Base-by-base conservation (phyloP, 2,329 filamentous ascomycete genomes). In the Botrytis deweyae region DNA sequence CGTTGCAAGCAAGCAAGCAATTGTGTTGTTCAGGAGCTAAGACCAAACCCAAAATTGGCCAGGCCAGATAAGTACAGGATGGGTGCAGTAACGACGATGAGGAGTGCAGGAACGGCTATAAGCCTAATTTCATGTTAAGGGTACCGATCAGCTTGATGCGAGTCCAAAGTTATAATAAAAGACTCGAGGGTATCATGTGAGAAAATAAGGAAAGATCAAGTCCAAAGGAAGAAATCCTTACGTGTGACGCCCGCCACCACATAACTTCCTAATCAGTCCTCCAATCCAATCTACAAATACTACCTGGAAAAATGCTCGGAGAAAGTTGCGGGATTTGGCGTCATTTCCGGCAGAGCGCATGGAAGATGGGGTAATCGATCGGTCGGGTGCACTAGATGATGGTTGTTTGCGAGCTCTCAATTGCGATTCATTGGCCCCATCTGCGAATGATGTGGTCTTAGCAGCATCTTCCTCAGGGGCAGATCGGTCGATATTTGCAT, bases 1-100 rank as follows among this genome's bases (percentile, higher is more conserved):
- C 40, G 40, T 89, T 63, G 84, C 10, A 87, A 87, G 55, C 88
- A 87, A 87, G 55, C 88, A 86, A 2, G 83, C 81, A 22, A 89
- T 81, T 0, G 79, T 88, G 10, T 69, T 88, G 10, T 69, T 42
- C 49, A 58, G 44, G 69, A 71, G 42, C 16, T 38, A 52, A 71
- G 29, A 52, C 63, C 46, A 55, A 65, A 44, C 16, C 42, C 64
- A 72, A 72, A 69, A 68, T 61, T 69, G 44, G 44, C 25, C 63
- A 72, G 69, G 64, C 58, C 62, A 75, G 72, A 73, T 74, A 72
- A 73, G 76, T 80, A 80, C 72, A 80, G 66, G 40, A 77, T 75
- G 61, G 76, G 75, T 46, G 76, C 76, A 76, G 77, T n/a, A 66
- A 73, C 75, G 72, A 78, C 62, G 36, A 78, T n/a, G 70, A 77